Evolutionary conservation across 805 yeast species (phyloP), one percentile per base, ranked within the genome.

Genomic region (Wickerhamomyces queroliae): DNA sequence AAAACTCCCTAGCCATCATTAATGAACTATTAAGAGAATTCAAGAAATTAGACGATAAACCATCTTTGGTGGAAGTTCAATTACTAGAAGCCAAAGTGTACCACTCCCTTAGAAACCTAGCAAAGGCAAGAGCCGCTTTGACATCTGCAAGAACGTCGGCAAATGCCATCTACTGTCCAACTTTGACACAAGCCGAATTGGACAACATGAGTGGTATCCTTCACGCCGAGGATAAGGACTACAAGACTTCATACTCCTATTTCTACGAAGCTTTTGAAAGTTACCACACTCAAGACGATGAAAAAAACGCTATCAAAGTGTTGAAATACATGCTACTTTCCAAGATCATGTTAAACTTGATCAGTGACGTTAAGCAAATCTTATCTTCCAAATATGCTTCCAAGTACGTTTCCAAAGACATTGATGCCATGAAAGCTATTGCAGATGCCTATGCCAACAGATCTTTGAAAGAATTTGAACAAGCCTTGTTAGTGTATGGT

Each of bases 71-170:
- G 12, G 99, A 93, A 61, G 96, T 93, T 27, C 98, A 93, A 64
- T 68, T 93, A 48, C 74, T 93, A 47, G 98, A 93, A 61, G 74
- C 93, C 17, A 83, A 88, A 56, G 88, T 87, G 30, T 93, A 83
- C 61, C 96, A 90, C 61, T 89, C 95, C 21, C 70, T 93, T 53
- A 78, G 96, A 60, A 93, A 93, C 61, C 74, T 86, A 53, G 84
- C 96, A 5, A 93, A 91, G 65, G 77, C 96, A 5, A 78, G 86
- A 53, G 97, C 98, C 7, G 81, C 96, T 3, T 71, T 93, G 52
- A 89, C 98, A 2, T 81, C 95, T 35, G 96, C 99, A 2, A 78
- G 98, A 62, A 93, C 99, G 0, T 83, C 95, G 3, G 99, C 99
- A n/a, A 95, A 93, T 61, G 76, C 97, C 18, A 87, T 93, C 38